Evolutionary conservation across 2,329 filamentous ascomycete genomes (phyloP).

Genomic region (Pleoardoris graminearum): DNA sequence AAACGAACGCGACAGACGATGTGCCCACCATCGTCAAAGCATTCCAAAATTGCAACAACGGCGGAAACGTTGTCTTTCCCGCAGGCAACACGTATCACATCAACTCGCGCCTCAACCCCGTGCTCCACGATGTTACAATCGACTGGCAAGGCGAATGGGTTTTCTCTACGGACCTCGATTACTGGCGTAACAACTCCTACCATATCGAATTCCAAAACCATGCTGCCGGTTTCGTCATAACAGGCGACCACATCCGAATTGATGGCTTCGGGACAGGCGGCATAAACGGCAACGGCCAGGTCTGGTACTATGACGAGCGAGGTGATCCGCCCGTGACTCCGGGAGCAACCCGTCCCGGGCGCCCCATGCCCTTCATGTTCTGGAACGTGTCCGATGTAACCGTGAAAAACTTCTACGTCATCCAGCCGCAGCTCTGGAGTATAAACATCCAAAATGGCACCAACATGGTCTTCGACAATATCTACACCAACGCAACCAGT

Average conservation of each 20-base stretch:
- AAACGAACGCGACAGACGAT: constrained; percentile 45
- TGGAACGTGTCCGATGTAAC: constrained; percentile 61
- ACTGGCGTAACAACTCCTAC: constrained; percentile 60
- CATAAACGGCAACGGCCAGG: constrained; percentile 53
- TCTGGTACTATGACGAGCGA: constrained; percentile 57
- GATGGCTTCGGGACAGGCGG: constrained; percentile 58
- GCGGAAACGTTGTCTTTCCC: constrained; percentile 56
- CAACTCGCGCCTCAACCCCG: constrained; percentile 53
- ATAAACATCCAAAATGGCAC: constrained; percentile 63
- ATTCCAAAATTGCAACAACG: constrained; percentile 46
- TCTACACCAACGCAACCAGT: constrained; percentile 56
- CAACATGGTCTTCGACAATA: constrained; percentile 56
- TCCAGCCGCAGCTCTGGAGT: constrained; percentile 57
- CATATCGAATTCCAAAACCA: constrained; percentile 61
- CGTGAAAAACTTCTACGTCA: constrained; percentile 57
- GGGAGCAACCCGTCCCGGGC: constrained; percentile 50
- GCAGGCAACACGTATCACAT: constrained; percentile 57
- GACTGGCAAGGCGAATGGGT: constrained; percentile 59
- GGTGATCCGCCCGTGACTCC: constrained; percentile 22
- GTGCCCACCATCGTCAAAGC: constrained; percentile 49
- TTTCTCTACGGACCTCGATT: constrained; percentile 56
- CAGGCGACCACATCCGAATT: constrained; percentile 56
- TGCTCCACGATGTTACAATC: constrained; percentile 55
- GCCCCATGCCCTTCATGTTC: constrained; percentile 62
- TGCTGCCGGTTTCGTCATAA: constrained; percentile 56